Base-by-base conservation (phyloP, 2,329 filamentous ascomycete species). In the Macrophomina pseudophaseolina region DNA sequence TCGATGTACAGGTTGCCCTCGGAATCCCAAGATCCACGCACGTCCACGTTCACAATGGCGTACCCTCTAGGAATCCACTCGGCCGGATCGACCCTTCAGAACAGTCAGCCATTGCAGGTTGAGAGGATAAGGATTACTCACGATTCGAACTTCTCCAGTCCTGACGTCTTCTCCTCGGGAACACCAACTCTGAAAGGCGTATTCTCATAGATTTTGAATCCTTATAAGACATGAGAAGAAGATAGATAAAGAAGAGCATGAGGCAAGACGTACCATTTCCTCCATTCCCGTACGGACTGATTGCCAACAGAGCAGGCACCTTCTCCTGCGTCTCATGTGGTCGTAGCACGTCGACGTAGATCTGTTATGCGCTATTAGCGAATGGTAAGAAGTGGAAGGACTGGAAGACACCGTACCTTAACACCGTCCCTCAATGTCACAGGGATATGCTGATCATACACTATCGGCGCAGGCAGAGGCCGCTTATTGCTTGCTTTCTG, bases 31-130 rank as follows among this genome's bases (percentile, higher is more conserved):
- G 72, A 68, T 5, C 77, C 76, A 8, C 75, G 71, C 32, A 73
- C 69, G 60, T 79, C 76, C 2, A 74, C 73, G 32, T 71, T 73
- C 30, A 79, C 70, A 9, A 79, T 73, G 0, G 76, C 76, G 65
- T 78, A 79, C 18, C 75, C 76, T 40, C 74, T 71, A 4, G 70
- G 68, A 23, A 71, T 72, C 75, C 75, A 79, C 46, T 71, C 71
- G 4, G 72, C 74, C 1, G 81, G 80, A 69, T 51, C 48, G 16
- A 44, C 42, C 5, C 42, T 44, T 44, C 5, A 44, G 4, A 4
- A 44, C 4, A 1, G 5, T 44, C 16, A 44, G 42, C 16, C 5
- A 5, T 14, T 5, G 42, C 42, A 14, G 16, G 11, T 5, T 9
- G 5, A 16, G 1, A 5, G 42, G 42, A 44, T 5, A 14, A 5